These are phyloP conservation scores for Salvia sclarea DNA, from an alignment of 305 asterid genomes.

Conservation along the genomic window DNA sequence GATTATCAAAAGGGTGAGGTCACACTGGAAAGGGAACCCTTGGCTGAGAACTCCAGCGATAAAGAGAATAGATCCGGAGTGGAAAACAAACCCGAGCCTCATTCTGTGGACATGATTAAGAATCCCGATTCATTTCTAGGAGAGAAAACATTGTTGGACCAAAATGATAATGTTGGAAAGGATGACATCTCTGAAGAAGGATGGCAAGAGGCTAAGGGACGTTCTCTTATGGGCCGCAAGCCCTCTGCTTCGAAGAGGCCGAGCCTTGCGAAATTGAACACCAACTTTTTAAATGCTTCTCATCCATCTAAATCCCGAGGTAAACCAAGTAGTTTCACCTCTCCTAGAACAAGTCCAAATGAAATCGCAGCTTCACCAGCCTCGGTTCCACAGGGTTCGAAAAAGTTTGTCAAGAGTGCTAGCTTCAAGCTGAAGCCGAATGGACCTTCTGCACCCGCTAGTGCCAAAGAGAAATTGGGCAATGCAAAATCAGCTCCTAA, in stretches of 20 bases:
- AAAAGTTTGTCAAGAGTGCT: slow-evolving; percentile 55
- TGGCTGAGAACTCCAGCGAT: slow-evolving; percentile 62
- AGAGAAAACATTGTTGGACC: slow-evolving; percentile 43
- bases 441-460: slow-evolving; percentile 39
- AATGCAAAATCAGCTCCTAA: slow-evolving; percentile 60
- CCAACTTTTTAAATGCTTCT: slow-evolving; percentile 63
- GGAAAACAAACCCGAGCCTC: slow-evolving; percentile 52
- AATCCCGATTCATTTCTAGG: slow-evolving; percentile 33
- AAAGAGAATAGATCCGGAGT: slow-evolving; percentile 59
- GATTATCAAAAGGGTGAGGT: slow-evolving; percentile 57
- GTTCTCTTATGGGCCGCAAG: slow-evolving; percentile 62
- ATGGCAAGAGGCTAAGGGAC: slow-evolving; percentile 99
- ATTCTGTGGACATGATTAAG: slow-evolving; percentile 41
- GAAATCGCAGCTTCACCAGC: slow-evolving; percentile 52
- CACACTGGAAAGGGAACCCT: slow-evolving; percentile 46
- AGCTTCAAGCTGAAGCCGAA: slow-evolving; percentile 64
- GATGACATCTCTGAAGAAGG: slow-evolving; percentile 78
- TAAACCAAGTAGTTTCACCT: slow-evolving; percentile 51
- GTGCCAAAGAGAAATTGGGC: slow-evolving; percentile 47
- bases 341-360: slow-evolving; percentile 56
- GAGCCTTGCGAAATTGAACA: slow-evolving; percentile 76
- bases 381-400: slow-evolving; percentile 48
- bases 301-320: slow-evolving; percentile 55
- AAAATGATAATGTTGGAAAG: slow-evolving; percentile 42
- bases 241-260: slow-evolving; percentile 76